Percentiles rank a stretch among this genome's conserved stretches.
Conservation (phyloP, 1,284 basidiomycete species). For the Ustilago hordei region DNA sequence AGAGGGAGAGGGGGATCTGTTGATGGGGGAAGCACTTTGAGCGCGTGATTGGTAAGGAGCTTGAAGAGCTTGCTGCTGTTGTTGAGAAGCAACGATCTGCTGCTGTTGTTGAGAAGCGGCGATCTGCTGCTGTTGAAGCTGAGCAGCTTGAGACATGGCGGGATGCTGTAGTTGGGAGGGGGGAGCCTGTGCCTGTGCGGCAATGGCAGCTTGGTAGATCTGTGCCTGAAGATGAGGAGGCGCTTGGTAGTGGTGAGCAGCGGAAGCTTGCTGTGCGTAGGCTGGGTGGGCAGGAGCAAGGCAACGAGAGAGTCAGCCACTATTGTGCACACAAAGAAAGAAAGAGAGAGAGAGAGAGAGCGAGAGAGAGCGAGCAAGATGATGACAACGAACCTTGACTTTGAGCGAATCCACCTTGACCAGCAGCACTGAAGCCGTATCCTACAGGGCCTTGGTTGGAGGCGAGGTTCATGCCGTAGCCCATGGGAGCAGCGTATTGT, state of each 20-base stretch:
- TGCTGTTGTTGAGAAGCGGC: conserved; percentile 27
- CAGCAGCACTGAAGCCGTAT: conserved; percentile 57
- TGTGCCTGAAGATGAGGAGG: conserved; percentile 59
- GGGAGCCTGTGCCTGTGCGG: conserved; percentile 61
- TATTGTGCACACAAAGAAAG: neutral
- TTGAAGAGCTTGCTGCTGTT: conserved; percentile 42
- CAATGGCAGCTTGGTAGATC: conserved; percentile 63
- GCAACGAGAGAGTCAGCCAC: too few relatives aligned
- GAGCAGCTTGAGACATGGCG: conserved; percentile 60
- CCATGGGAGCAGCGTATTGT: conserved; percentile 59
- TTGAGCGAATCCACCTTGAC: conserved; percentile 64
- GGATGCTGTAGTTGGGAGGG: conserved; percentile 65
- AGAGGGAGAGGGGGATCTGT: conserved; percentile 49
- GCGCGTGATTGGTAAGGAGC: conserved; percentile 39
- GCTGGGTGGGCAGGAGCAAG: conserved; percentile 22
- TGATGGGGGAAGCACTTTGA: conserved; percentile 25
- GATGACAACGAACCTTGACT: conserved; percentile 57
- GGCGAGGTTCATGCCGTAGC: conserved; percentile 50
- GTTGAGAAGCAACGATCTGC: conserved; percentile 34
- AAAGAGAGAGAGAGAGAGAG: neutral
- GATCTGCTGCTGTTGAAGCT: conserved; percentile 64
- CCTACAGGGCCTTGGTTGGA: conserved; percentile 37
- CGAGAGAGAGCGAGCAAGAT: neutral
- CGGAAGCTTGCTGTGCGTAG: conserved; percentile 55
- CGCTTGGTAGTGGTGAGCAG: conserved; percentile 39